Percentiles rank a stretch among this genome's conserved stretches.
Conservation (phyloP, 2,329 filamentous ascomycete genomes). For the Penicillium sp. region DNA sequence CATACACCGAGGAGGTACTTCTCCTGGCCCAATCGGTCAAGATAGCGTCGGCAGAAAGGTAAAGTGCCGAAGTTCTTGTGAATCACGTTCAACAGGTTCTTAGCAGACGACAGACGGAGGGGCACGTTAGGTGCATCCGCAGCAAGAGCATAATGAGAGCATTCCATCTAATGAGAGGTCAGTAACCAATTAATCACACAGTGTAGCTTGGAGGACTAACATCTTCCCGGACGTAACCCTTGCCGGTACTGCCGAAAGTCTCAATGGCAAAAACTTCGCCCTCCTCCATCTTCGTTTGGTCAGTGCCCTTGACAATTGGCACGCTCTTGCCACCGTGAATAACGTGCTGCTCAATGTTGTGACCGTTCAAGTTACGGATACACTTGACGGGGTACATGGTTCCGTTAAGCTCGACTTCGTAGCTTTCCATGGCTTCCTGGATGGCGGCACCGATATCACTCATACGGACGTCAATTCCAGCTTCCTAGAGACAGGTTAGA, state of each 20-base stretch:
- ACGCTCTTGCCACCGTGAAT: conserved; percentile 93
- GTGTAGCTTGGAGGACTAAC: conserved; percentile 53
- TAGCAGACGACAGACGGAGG: conserved; percentile 78
- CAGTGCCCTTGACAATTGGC: conserved; percentile 85
- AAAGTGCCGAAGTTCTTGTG: conserved; percentile 96
- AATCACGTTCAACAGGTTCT: conserved; percentile 82
- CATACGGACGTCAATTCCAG: conserved; percentile 88
- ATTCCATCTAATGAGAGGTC: conserved; percentile 62
- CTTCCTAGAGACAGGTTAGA: conserved; percentile 60
- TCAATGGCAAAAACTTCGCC: conserved; percentile 94
- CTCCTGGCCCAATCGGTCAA: conserved; percentile 90
- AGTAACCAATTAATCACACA: conserved; percentile 9
- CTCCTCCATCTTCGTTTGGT: conserved; percentile 96
- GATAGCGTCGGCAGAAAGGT: conserved; percentile 86
- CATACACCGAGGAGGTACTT: conserved; percentile 88
- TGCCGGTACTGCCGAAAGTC: conserved; percentile 92
- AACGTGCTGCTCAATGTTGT: conserved; percentile 85
- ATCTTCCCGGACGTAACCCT: conserved; percentile 84
- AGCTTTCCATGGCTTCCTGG: conserved; percentile 91
- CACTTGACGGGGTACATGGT: conserved; percentile 78
- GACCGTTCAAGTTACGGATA: conserved; percentile 84
- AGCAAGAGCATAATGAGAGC: conserved; percentile 82
- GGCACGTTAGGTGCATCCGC: conserved; percentile 74
- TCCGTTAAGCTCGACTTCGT: conserved; percentile 82
- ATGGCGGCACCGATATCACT: conserved; percentile 82